phyloP scores from a whole-genome alignment of 495 filamentous ascomycete genomes.

The Penicillium samsonianum region DNA sequence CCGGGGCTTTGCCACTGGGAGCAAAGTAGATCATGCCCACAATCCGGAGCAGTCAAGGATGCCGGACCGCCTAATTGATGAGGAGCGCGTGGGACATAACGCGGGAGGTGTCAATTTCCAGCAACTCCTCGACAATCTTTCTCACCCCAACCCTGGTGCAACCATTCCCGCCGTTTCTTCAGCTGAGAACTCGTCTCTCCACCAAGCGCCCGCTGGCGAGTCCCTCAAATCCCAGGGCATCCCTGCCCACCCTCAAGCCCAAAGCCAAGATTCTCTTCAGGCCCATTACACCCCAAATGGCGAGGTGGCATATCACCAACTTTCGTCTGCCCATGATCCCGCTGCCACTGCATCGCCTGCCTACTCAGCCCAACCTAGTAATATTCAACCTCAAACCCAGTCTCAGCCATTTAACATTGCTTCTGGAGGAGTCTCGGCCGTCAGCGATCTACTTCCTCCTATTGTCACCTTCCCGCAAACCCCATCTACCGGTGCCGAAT shows the following conservation, averaged over 20 bases:
- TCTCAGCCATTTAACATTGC: slow-evolving; percentile 44
- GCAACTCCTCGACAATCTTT: slow-evolving; percentile 54
- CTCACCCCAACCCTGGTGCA: slow-evolving; percentile 36
- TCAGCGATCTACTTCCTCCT: slow-evolving; percentile 59
- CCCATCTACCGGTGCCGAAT: slow-evolving; percentile 33
- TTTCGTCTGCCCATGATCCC: slow-evolving; percentile 29
- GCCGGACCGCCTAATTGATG: slow-evolving; percentile 33
- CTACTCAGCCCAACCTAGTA: slow-evolving; percentile 46
- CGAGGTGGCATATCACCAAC: slow-evolving; percentile 60
- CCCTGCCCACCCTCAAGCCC: slow-evolving; percentile 52
- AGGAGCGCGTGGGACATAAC: slow-evolving; percentile 20
- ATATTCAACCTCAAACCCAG: slow-evolving; percentile 39
- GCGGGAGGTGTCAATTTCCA: slow-evolving; percentile 51
- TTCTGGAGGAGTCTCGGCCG: slow-evolving; percentile 51
- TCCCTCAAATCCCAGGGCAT: slow-evolving; percentile 43
- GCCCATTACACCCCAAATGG: slow-evolving; percentile 56
- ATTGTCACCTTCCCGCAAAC: slow-evolving; percentile 53
- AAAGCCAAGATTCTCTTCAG: slow-evolving; percentile 56
- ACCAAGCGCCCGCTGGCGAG: slow-evolving; percentile 40
- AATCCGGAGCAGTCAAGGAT: slow-evolving; percentile 22
- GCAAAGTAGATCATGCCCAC: slow-evolving; percentile 36
- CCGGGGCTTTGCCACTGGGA: slow-evolving; percentile 39
- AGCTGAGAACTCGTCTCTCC: slow-evolving; percentile 33
- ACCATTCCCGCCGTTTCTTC: slow-evolving; percentile 32
- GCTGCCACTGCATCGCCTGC: slow-evolving; percentile 37